A percentile compares a stretch with the other conserved stretches of the same genome.
These are phyloP conservation scores for Flammula alnicola DNA, from an alignment of 1,284 basidiomycete species.

Conservation along the genomic window DNA sequence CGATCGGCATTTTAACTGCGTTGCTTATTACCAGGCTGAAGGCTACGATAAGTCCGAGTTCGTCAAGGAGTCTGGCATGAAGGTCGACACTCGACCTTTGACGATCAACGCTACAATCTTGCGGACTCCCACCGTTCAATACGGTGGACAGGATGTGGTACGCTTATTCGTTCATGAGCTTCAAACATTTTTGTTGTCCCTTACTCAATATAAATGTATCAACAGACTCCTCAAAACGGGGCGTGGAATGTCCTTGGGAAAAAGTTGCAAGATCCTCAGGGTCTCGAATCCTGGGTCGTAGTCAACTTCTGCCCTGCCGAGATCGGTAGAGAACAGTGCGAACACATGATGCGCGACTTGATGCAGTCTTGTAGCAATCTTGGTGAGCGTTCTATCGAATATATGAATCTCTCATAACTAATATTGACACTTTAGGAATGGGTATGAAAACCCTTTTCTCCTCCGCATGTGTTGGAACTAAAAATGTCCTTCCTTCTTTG, in stretches of 20 bases:
- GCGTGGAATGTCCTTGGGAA: constrained; percentile 32
- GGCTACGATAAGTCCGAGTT: constrained; percentile 19
- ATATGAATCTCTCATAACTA: neutral
- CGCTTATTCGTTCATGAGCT: neutral
- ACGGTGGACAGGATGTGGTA: constrained; percentile 3
- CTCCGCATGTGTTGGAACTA: too few species aligned
- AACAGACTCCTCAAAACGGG: constrained; percentile 24
- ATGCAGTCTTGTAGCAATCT: constrained; percentile 31
- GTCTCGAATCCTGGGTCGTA: constrained; percentile 32
- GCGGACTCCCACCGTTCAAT: constrained; percentile 6
- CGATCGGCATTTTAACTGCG: neutral
- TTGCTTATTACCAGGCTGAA: constrained; percentile 9
- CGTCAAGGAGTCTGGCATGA: constrained; percentile 22
- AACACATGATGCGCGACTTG: constrained; percentile 29
- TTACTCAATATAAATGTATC: constrained; percentile 1
- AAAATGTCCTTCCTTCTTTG: too few species aligned
- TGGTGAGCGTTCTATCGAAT: constrained; percentile 27
- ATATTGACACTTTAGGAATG: constrained; percentile 23
- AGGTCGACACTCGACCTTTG: constrained; percentile 13
- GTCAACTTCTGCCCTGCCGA: constrained; percentile 30
- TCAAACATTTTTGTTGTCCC: neutral
- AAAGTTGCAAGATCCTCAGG: constrained; percentile 20
- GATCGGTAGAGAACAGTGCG: neutral
- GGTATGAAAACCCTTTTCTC: neutral
- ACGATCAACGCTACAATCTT: constrained; percentile 14